Evolutionary conservation across 306 rosid species (phyloP), one percentile per base, ranked within the genome.

Genomic region (Acacia confusa): DNA sequence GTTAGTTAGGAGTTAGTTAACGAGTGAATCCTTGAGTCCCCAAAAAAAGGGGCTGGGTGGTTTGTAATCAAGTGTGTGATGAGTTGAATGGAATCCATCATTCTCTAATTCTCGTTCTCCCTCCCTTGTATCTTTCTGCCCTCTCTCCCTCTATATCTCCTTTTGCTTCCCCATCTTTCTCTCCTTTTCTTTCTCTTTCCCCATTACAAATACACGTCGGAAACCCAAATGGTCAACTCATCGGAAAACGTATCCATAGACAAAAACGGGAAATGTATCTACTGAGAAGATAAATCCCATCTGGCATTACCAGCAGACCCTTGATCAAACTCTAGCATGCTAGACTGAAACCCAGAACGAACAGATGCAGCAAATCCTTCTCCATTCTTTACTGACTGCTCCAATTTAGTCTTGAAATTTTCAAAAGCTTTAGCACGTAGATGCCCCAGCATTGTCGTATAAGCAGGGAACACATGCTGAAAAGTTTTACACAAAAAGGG

Each of bases 321-420:
- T 85, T 85, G 84, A 79, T 95, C 95, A 81, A 95, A 93, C 77
- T 85, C 88, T 9, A 76, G 86, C 86, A 90, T 67, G 75, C 85
- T 84, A 75, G 88, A 81, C 32, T 83, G 82, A 15, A 85, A 72
- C 78, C 78, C 88, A 17, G 12, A 83, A 70, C 75, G 83, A 76
- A 85, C 92, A 43, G 94, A 70, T 61, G 91, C 84, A 73, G 97
- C 90, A 68, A 91, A 95, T 64, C 91, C 93, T 89, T 89, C 97
- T 84, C 97, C 97, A 25, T 83, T 84, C 17, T 81, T 88, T 77
- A 93, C 83, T n/a, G 97, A 85, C 64, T 81, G 87, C 50, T 90
- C 94, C 75, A 95, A 84, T 75, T 87, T 80, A 63, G 68, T 66
- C 90, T 95, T 90, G 58, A 93, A 95, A 84, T 75, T 79, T 8